Base-by-base conservation (phyloP, 2,329 filamentous ascomycete species). In the Monosporascus sp. region DNA sequence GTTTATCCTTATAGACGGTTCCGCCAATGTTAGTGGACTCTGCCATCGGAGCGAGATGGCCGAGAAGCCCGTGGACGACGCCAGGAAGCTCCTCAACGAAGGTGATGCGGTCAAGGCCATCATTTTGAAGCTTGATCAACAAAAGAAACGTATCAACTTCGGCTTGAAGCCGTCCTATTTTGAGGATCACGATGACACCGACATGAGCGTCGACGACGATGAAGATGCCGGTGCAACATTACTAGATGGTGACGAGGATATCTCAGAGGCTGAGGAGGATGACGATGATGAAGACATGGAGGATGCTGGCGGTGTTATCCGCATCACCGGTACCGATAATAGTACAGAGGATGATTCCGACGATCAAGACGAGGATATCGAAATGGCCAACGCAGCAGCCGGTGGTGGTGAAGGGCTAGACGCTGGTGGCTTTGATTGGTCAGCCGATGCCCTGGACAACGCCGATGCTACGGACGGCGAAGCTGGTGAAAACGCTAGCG, bases 121-220 rank as follows among this genome's bases (percentile, higher is more conserved):
- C 68, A 80, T 99, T 17, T 71, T 97, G 49, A 88, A 87, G 63
- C 77, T 99, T 48, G 87, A 97, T 61, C 64, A 75, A 5, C 79
- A 86, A 60, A 88, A 88, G 70, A 86, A 86, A 68, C 86, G 88
- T 63, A 87, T 99, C 62, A 96, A 83, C 62, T 91, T 99, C 64
- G 91, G 92, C 1, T 76, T 99, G 56, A 99, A 97, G 73, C 91
- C 94, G 38, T 95, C 91, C 9, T 91, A 96, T 66, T 93, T 99
- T 64, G 83, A 86, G 54, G 79, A 84, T 51, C 74, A 74, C 26
- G 71, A 71, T 26, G 70, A 70, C 9, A 71, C 69, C 46, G 64
- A 65, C 19, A 37, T 52, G 36, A 50, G 51, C 11, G 43, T 70
- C 68, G 67, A 69, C 48, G 71, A 71, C 44, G 66, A 76, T 24